Percentiles rank a stretch among this genome's conserved stretches.
Conservation (phyloP, 1,139 yeast species). For the Taiozyma onychis region DNA sequence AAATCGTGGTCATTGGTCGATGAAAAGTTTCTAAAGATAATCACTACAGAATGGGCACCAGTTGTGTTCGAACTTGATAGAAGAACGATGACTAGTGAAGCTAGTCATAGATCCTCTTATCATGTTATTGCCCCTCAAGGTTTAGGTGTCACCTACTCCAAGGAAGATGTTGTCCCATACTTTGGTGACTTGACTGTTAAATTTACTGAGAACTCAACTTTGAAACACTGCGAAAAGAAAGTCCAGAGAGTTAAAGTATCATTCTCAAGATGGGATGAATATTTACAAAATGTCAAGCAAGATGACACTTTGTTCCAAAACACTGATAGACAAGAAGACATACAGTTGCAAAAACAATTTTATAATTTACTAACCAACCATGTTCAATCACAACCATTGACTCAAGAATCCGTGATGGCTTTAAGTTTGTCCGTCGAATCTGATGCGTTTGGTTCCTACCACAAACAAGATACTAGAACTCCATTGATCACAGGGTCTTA, state of each 20-base stretch:
- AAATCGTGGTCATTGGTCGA: constrained; percentile 76
- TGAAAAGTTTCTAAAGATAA: constrained; percentile 50
- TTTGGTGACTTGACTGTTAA: constrained; percentile 75
- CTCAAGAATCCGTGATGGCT: constrained; percentile 30
- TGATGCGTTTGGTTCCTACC: constrained; percentile 36
- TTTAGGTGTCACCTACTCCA: constrained; percentile 70
- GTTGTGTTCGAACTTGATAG: constrained; percentile 86
- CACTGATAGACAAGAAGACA: constrained; percentile 23
- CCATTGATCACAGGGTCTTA: constrained; percentile 53
- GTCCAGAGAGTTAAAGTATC: constrained; percentile 69
- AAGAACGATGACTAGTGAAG: constrained; percentile 53
- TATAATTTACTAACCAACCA: constrained; percentile 33
- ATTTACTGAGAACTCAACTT: constrained; percentile 34
- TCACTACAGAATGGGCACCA: constrained; percentile 89
- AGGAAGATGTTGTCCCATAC: constrained; percentile 78
- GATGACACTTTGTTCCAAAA: constrained; percentile 31
- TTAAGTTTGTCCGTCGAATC: constrained; percentile 43
- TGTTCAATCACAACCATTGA: constrained; percentile 26
- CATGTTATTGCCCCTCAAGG: constrained; percentile 90
- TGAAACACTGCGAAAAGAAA: constrained; percentile 58
- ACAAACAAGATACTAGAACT: constrained; percentile 39
- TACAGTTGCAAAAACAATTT: constrained; percentile 29
- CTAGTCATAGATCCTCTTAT: constrained; percentile 40
- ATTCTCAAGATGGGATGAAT: constrained; percentile 77
- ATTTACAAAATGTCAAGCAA: constrained; percentile 37